Conservation (phyloP, 1,139 yeast species). For the Dujonia santamariae region DNA sequence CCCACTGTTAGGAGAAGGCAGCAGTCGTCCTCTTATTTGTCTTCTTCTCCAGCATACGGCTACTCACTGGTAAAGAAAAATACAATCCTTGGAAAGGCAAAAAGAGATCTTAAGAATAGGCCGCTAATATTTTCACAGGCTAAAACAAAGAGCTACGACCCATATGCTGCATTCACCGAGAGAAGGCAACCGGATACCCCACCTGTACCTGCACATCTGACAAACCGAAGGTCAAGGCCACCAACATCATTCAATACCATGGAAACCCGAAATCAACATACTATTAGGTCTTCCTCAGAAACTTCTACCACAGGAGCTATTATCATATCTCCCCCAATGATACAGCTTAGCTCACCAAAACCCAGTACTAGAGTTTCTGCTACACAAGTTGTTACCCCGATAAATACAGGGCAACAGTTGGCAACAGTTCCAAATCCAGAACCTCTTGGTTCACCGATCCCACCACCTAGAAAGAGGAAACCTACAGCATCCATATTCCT, state of each 20-base stretch:
- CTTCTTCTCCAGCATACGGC: constrained; percentile 5
- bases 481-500: constrained; percentile 23
- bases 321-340: no score
- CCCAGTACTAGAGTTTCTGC: no score
- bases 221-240: neutral
- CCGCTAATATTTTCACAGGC: constrained; percentile 29
- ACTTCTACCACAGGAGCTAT: neutral
- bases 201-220: constrained; percentile 4
- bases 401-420: no score
- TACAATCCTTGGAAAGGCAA: constrained; percentile 36
- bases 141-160: constrained; percentile 18
- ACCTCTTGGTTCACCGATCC: constrained; percentile 2
- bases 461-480: constrained; percentile 13
- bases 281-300: constrained; percentile 1
- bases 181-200: neutral
- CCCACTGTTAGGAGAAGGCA: constrained; percentile 32
- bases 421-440: no score
- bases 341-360: no score
- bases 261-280: constrained; percentile 1
- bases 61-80: constrained; percentile 12
- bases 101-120: constrained; percentile 30
- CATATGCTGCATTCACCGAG: constrained; percentile 22
- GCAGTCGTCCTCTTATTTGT: no score
- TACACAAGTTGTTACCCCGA: no score
- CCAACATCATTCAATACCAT: constrained; percentile 9